phyloP scores from a whole-genome alignment of 352 stramenopile genomes.

The Phytopythium litorale region DNA sequence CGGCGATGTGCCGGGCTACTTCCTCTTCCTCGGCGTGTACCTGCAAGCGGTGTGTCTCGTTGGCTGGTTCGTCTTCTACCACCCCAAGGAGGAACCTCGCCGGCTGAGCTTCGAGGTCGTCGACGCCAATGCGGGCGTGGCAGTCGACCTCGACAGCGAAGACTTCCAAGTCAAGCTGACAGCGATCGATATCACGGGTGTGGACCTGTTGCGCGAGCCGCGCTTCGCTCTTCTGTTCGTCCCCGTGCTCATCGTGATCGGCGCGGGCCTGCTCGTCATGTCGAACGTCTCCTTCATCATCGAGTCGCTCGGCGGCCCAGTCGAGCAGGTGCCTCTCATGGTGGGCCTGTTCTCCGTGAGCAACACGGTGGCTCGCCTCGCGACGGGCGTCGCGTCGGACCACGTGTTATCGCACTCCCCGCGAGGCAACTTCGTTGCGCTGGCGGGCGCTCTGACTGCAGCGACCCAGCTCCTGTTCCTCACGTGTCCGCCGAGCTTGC shows the following conservation, averaged over 20 bases:
- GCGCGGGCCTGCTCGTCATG: slow-evolving; percentile 71
- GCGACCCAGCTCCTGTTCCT: slow-evolving; percentile 56
- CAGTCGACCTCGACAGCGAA: slow-evolving; percentile 16
- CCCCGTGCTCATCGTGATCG: slow-evolving; percentile 72
- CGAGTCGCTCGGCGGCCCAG: slow-evolving; percentile 54
- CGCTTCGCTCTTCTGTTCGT: slow-evolving; percentile 81
- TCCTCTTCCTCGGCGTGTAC: slow-evolving; percentile 63
- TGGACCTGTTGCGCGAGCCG: slow-evolving; percentile 40
- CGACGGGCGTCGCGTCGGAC: slow-evolving; percentile 62
- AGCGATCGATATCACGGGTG: slow-evolving; percentile 51
- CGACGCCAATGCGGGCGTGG: slow-evolving; percentile 23
- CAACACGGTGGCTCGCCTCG: slow-evolving; percentile 63
- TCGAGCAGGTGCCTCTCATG: slow-evolving; percentile 69
- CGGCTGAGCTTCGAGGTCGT: slow-evolving; percentile 43
- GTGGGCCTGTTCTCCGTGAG: slow-evolving; percentile 73
- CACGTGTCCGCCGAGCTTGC: slow-evolving; percentile 26
- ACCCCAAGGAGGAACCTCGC: slow-evolving; percentile 20
- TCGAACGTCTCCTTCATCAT: slow-evolving; percentile 86
- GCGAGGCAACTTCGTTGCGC: slow-evolving; percentile 48
- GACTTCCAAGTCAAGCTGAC: slow-evolving; percentile 7
- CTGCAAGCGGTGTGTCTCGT: slow-evolving; percentile 43
- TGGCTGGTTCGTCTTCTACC: slow-evolving; percentile 45
- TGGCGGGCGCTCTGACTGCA: slow-evolving; percentile 46
- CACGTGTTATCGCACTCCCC: slow-evolving; percentile 35
- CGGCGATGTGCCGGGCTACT: slow-evolving; percentile 63